Base-by-base conservation (phyloP, 179 eudicot species). In the Vitellaria paradoxa region DNA sequence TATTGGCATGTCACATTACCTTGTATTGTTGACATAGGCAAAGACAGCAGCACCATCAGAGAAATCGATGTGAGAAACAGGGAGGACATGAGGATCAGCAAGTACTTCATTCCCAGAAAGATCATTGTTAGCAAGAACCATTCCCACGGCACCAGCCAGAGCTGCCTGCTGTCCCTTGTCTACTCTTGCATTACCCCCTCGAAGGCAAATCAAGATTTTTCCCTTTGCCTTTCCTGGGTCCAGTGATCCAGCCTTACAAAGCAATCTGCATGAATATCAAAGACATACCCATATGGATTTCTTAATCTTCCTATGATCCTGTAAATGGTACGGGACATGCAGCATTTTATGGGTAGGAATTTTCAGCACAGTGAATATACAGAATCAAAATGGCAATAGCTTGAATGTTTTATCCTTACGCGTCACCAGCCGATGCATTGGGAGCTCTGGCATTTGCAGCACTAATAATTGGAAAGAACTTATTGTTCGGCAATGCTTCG, bases 51-150 rank as follows among this genome's bases (percentile, higher is more conserved):
- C 75, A 17, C 97, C 99, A 66, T 91, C 91, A 0, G 75, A 74
- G 81, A 86, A 91, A 65, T 78, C 89, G 78, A 95, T 76, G 26
- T 91, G 97, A 26, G 97, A 81, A 75, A 94, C 95, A 0, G 99
- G 97, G 18, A 93, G 88, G 24, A 93, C 87, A 74, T 95, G 97
- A 79, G 97, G 87, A 81, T 95, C 99, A 55, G 95, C 97, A 68
- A 90, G 57, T 40, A 95, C 69, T 84, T 93, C 97, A 66, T 93
- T 90, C 18, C 87, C 95, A 8, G 88, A 84, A 11, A 74, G 72
- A 0, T 77, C 57, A 79, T 90, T 80, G 50, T 94, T 94, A 4
- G 87, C 92, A 50, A 94, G 88, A 74, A 94, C 85, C 94, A 94
- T 91, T 42, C 92, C 98, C 0, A 86, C 86, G 2, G 93, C 98